Conservation (phyloP, 495 filamentous ascomycete genomes). For the Acidomyces sp. region DNA sequence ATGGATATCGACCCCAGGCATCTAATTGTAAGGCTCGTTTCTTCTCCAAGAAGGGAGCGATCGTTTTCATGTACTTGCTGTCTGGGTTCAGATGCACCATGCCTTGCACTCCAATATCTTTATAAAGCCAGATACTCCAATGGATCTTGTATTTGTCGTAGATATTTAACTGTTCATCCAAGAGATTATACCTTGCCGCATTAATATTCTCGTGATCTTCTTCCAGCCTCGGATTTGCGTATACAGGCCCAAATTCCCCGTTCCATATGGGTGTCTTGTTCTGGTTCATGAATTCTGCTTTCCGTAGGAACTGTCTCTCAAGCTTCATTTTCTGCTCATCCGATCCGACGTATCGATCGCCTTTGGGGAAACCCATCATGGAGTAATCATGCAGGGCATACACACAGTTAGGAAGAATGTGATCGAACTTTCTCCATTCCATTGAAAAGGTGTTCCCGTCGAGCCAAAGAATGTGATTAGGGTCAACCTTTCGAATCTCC, state of each 20-base stretch:
- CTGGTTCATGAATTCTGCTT: conserved; percentile 45
- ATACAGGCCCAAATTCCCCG: conserved; percentile 55
- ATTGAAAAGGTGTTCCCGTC: conserved; percentile 57
- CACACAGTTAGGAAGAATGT: conserved; percentile 41
- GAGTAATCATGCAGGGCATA: conserved; percentile 52
- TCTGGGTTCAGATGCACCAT: conserved; percentile 42
- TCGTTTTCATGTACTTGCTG: conserved; percentile 37
- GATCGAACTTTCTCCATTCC: conserved; percentile 36
- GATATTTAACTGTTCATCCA: conserved; percentile 44
- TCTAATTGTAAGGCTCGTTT: conserved; percentile 41
- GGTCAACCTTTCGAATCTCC: conserved; percentile 45
- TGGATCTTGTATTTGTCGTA: conserved; percentile 43
- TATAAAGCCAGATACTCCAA: conserved; percentile 56
- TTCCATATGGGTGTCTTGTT: conserved; percentile 48
- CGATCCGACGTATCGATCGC: conserved; percentile 39
- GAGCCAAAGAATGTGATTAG: conserved; percentile 49
- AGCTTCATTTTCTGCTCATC: conserved; percentile 39
- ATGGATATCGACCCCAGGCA: conserved; percentile 40
- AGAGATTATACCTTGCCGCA: conserved; percentile 38
- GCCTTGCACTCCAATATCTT: conserved; percentile 46
- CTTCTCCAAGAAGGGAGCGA: conserved; percentile 42
- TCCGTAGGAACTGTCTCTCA: conserved; percentile 37
- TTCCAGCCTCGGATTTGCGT: conserved; percentile 29
- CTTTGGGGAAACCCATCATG: conserved; percentile 36
- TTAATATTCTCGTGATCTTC: conserved; percentile 36